phyloP scores from a whole-genome alignment of 2,329 filamentous ascomycete genomes.

The Ceratocystis lukuohia region DNA sequence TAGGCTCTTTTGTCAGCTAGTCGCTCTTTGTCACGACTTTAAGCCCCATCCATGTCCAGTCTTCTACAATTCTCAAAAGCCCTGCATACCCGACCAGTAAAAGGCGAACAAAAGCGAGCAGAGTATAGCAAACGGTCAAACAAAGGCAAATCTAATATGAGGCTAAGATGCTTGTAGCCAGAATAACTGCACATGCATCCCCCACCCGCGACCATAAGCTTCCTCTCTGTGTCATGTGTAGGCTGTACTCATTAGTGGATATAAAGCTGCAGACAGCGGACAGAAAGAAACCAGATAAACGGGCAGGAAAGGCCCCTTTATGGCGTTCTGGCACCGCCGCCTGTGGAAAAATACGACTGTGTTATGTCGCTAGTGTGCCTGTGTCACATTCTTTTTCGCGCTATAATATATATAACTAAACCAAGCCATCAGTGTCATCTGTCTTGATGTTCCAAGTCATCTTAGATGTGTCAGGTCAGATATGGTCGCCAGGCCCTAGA shows the following conservation, averaged over 20 bases:
- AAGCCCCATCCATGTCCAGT: not conserved
- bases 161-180: too few relatives aligned
- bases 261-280: not conserved
- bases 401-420: not conserved
- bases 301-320: not conserved
- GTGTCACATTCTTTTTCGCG: not conserved
- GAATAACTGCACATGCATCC: not conserved
- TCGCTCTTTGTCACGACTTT: not conserved
- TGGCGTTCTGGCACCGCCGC: not conserved
- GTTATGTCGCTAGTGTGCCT: not conserved
- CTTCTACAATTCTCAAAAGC: too few relatives aligned
- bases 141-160: not conserved
- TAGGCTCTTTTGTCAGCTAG: not conserved
- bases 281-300: too few relatives aligned
- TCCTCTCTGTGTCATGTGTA: not conserved
- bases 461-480: not conserved
- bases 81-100: not conserved
- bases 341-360: not conserved
- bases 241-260: not conserved
- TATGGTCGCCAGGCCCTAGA: not conserved
- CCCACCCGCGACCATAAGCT: not conserved
- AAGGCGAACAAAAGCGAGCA: not conserved
- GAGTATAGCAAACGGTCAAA: not conserved
- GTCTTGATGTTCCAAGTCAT: not conserved
- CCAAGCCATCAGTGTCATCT: not conserved